Conservation (phyloP, 2,329 filamentous ascomycete species). For the Diplodia seriata region DNA sequence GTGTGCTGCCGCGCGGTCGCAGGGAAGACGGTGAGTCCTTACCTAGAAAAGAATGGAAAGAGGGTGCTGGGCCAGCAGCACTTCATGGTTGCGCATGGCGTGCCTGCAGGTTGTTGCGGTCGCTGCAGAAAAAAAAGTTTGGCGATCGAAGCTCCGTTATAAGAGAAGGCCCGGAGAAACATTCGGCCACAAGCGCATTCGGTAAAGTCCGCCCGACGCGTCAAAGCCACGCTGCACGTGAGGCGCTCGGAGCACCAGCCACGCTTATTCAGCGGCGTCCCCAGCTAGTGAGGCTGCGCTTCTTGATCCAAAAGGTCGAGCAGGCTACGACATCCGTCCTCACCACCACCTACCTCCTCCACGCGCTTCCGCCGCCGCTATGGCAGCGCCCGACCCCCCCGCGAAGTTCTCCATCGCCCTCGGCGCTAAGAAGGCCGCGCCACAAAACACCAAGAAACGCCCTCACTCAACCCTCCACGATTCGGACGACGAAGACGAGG, state of each 20-base stretch:
- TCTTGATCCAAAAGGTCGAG: constrained; percentile 6
- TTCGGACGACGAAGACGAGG: constrained; percentile 66
- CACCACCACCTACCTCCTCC: background rate
- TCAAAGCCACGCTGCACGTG: background rate
- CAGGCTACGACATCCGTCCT: background rate
- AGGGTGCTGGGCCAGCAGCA: background rate
- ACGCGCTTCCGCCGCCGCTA: background rate
- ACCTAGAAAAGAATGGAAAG: background rate
- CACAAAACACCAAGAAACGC: constrained; percentile 49
- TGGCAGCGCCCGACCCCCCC: constrained; percentile 26
- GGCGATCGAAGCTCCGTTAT: constrained; percentile 21
- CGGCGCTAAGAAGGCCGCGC: constrained; percentile 31
- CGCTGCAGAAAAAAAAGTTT: constrained; percentile 24
- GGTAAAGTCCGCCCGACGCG: background rate
- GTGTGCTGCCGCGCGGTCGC: constrained; percentile 3
- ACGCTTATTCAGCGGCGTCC: constrained; percentile 7
- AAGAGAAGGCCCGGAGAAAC: constrained; percentile 30
- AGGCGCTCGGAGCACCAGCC: background rate
- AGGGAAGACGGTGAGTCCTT: background rate
- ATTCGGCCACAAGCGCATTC: constrained; percentile 12
- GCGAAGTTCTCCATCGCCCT: constrained; percentile 29
- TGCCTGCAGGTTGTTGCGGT: constrained; percentile 1
- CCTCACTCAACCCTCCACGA: constrained; percentile 51
- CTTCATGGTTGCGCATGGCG: constrained; percentile 11
- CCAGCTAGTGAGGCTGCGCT: constrained; percentile 16